Conservation (phyloP, 345 rosid genomes). For the Iberis pinnata region DNA sequence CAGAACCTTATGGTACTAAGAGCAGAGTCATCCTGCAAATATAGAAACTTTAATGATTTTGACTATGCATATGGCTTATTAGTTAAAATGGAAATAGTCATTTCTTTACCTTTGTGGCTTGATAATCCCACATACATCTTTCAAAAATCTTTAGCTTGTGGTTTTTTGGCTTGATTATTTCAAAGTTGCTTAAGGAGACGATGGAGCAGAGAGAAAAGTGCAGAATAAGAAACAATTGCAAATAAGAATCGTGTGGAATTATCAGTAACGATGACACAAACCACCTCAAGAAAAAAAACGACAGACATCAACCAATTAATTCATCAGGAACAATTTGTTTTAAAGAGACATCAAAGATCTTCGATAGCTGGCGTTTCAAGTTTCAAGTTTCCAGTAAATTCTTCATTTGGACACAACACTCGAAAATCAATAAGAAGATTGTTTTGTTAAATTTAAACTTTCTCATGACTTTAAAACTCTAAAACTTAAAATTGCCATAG, state of each 20-base stretch:
- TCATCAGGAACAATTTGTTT: too few species aligned
- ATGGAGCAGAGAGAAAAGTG: neutral
- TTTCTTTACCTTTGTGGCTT: slow-evolving; percentile 63
- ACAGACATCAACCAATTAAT: too few species aligned
- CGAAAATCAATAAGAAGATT: too few species aligned
- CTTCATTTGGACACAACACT: too few species aligned
- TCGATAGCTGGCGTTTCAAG: too few species aligned
- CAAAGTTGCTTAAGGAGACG: slow-evolving; percentile 38
- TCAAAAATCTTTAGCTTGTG: slow-evolving; percentile 47
- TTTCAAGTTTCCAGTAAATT: too few species aligned
- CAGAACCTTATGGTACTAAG: slow-evolving; percentile 90
- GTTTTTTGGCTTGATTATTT: slow-evolving; percentile 44
- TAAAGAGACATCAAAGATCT: too few species aligned
- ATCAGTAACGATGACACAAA: neutral
- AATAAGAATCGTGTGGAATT: neutral
- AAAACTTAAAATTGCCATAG: too few species aligned
- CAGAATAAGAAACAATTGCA: neutral
- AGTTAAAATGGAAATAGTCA: neutral
- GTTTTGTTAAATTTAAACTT: too few species aligned
- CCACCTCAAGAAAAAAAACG: too few species aligned
- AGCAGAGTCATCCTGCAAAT: slow-evolving; percentile 76
- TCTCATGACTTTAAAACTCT: too few species aligned
- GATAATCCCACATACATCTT: slow-evolving; percentile 53
- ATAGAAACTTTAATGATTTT: slow-evolving; percentile 4
- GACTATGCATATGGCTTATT: neutral